Evolutionary conservation across 345 rosid genomes (phyloP).

Genomic region (Turritis glabra): DNA sequence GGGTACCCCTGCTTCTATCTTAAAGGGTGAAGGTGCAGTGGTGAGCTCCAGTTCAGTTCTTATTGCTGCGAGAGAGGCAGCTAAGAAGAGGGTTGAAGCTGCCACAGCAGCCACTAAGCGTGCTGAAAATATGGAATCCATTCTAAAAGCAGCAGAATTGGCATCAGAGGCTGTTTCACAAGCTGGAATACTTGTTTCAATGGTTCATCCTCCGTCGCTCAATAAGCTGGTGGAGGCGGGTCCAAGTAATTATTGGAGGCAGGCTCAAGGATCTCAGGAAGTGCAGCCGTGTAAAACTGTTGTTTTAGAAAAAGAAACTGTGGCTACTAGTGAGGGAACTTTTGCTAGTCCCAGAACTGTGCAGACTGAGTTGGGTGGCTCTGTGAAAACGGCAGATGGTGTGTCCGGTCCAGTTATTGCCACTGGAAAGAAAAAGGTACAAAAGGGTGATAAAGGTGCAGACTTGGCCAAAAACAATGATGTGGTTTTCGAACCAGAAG

Average conservation of each 20-base stretch:
- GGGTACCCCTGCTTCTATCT: constrained; percentile 61
- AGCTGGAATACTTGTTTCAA: constrained; percentile 86
- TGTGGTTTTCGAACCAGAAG: constrained; percentile 48
- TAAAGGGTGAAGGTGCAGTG: constrained; percentile 53
- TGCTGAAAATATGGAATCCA: constrained; percentile 92
- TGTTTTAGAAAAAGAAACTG: constrained; percentile 41
- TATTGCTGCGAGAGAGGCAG: constrained; percentile 77
- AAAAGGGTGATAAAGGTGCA: constrained; percentile 45
- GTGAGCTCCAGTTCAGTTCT: constrained; percentile 62
- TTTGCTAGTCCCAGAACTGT: constrained; percentile 40
- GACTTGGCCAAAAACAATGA: constrained; percentile 44
- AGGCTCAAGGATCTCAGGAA: constrained; percentile 45
- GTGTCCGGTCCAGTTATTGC: constrained; percentile 41
- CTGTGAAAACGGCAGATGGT: constrained; percentile 45
- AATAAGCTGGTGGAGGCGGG: constrained; percentile 67
- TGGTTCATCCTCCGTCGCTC: constrained; percentile 75
- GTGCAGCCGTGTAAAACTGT: constrained; percentile 35
- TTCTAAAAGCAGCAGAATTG: constrained; percentile 92
- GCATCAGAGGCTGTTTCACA: constrained; percentile 95
- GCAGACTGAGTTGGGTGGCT: constrained; percentile 47
- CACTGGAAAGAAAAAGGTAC: constrained; percentile 52
- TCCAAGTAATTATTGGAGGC: constrained; percentile 75
- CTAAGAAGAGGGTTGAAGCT: constrained; percentile 82
- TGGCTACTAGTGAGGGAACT: constrained; percentile 40
- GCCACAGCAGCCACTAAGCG: constrained; percentile 87